Percentiles rank a stretch among this genome's conserved stretches.
These are phyloP conservation scores for Apiotrichum gracile DNA, from an alignment of 1,284 basidiomycete species.

Conservation along the genomic window DNA sequence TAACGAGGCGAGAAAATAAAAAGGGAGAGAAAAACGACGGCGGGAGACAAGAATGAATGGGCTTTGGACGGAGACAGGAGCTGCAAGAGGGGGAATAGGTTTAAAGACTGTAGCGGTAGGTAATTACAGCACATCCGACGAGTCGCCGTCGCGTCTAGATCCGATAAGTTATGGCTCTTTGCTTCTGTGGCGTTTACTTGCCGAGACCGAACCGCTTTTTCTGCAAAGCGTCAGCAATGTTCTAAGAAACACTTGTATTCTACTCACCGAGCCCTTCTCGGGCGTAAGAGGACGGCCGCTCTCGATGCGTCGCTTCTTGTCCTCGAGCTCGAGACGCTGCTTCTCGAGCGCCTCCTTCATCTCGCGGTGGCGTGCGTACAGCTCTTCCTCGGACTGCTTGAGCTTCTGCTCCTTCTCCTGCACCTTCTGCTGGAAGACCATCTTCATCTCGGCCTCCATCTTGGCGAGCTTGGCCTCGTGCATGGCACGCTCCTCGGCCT, in stretches of 20 bases:
- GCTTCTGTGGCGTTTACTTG: constrained; percentile 25
- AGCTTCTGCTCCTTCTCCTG: constrained; percentile 96
- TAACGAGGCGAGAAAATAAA: too few relatives aligned
- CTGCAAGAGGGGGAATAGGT: background rate
- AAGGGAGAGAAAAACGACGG: too few relatives aligned
- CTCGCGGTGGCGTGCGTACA: constrained; percentile 93
- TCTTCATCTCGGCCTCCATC: constrained; percentile 99
- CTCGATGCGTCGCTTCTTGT: constrained; percentile 96
- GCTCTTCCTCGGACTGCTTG: constrained; percentile 95
- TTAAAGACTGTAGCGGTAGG: background rate
- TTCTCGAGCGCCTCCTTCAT: constrained; percentile 99
- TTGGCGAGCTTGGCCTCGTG: constrained; percentile 93
- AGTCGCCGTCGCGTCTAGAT: background rate
- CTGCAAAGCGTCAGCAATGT: constrained; percentile 13
- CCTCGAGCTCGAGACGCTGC: constrained; percentile 89
- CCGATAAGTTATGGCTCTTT: too few relatives aligned
- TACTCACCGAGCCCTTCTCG: constrained; percentile 61
- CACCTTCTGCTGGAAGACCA: constrained; percentile 99
- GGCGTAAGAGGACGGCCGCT: constrained; percentile 89
- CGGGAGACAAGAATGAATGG: background rate
- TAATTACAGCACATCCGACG: background rate
- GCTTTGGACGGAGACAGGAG: background rate
- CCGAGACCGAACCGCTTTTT: constrained; percentile 47
- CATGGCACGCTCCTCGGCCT: constrained; percentile 87
- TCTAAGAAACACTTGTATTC: too few relatives aligned